Base-by-base conservation (phyloP, 2,329 filamentous ascomycete genomes). In the Cadophora gregata region DNA sequence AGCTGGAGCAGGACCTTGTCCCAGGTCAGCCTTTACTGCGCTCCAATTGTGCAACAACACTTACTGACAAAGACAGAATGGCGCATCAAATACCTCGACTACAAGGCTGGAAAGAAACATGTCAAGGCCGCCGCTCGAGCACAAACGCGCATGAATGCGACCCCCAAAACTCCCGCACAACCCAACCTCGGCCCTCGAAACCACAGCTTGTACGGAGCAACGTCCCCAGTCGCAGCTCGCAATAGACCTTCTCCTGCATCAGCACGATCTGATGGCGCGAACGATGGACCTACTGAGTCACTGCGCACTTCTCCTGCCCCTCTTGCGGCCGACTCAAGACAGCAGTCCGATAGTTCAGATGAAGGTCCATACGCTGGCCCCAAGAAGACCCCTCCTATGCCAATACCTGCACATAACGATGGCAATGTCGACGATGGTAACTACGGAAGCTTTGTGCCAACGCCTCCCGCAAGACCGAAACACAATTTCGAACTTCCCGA, bases 41-140 rank as follows among this genome's bases (percentile, higher is more conserved):
- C 24, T 3, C 38, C 1, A 9, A 31, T 38, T 47, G 58, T 51
- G 45, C 51, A 45, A 24, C 60, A 27, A 25, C 38, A 10, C 59
- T n/a, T 14, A 62, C 64, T 71, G 63, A 66, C 31, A 16, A 50
- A 9, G 16, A 31, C 72, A 90, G 88, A 98, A 86, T 98, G 95
- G 95, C 88, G 92, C 75, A 86, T 90, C 78, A 97, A 97, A 79
- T 98, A 97, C 79, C 86, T 98, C 73, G 88, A 97, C 80, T 98
- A 98, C 84, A 97, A 97, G 85, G 89, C 89, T 65, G 95, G 93
- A 68, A 98, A 98, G 81, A 97, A 97, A 81, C 90, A 93, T 77
- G 85, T 98, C 79, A 98, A 97, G 79, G 89, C 88, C 65, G 89
- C 97, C 62, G 81, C 85, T 27, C 87, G 90, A 69, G 93, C 93